Base-by-base conservation (phyloP, 1,284 basidiomycete genomes). In the Taiwanofungus camphoratus region DNA sequence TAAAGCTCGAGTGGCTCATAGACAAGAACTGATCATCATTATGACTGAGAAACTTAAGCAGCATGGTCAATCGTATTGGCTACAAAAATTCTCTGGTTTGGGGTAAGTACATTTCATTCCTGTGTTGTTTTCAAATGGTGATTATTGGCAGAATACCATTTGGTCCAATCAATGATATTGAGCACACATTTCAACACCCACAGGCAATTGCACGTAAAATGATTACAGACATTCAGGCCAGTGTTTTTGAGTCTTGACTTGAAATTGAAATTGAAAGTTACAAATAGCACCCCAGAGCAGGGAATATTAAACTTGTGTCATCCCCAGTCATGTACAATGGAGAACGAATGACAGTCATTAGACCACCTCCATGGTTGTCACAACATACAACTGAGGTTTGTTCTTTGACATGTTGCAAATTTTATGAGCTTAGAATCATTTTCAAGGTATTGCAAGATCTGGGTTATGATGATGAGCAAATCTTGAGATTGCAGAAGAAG, bases 91-190 rank as follows among this genome's bases (percentile, higher is more conserved):
- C 51, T 79, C 69, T 27, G 89, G 89, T 12, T 65, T 83, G 36
- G 91, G 92, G 81, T 90, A 61, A 49, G 44, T n/a, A n/a, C n/a
- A n/a, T 47, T 22, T 18, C 13, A 31, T 26, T 15, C 8, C 29
- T 35, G 11, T 21, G 2, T 12, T 19, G 19, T 13, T 26, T 32
- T 26, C 32, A 24, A 29, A 20, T 22, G 38, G 29, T 39, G 9
- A 20, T 36, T 37, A 42, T 36, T 35, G n/a, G 18, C 48, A 87
- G 89, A 4, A 76, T 95, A 24, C 92, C 92, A 3, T 90, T 90
- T 62, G 90, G 89, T 13, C 92, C 91, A 12, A 95, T 98, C 68
- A 95, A 96, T 62, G 87, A 92, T 55, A 91, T 98, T 50, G 62
- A 74, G 38, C 82, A 93, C 59, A 94, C 94, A 1, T 97, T 97